Base-by-base conservation (phyloP, 1,284 basidiomycete genomes). In the Serendipita sp. region DNA sequence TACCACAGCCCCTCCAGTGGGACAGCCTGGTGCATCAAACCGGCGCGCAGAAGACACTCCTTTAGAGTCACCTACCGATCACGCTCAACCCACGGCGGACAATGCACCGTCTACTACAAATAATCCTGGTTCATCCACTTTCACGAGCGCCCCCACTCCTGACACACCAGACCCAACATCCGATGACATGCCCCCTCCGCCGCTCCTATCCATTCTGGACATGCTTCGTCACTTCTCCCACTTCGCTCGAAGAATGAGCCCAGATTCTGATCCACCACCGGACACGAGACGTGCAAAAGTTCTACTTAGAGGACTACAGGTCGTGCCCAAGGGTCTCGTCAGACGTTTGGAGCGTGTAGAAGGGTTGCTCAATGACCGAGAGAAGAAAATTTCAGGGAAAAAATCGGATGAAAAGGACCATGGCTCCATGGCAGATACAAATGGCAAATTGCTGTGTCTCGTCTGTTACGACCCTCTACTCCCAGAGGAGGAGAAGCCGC, bases 401-500 rank as follows among this genome's bases (percentile, higher is more conserved):
- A 32, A 10, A 10, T 12, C 29, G 22, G 68, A 66, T 42, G 78
- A 73, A 12, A 75, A 74, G 3, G 70, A 72, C 2, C 69, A 69
- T 55, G 41, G 69, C 60, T 13, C 38, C 6, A 41, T 13, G 13
- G 38, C 38, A 41, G 72, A 69, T 38, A 22, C 1, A 74, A 69
- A 12, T 73, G 76, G 1, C 75, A 75, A 29, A 77, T 77, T 64
- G 75, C 77, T 35, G 79, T 89, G 87, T 69, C 85, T 87, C 0
- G 80, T 89, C 47, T 89, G 87, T 69, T 88, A 83, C 83, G 87
- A 89, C 67, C 75, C 74, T 44, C 68, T 88, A 12, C 69, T 87
- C 62, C 77, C 80, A 64, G 74, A 64, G 15, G 43, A 61, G 38
- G 64, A 64, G 12, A 53, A 62, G 35, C 58, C 72, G 0, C 80